Evolutionary conservation across 2,329 filamentous ascomycete species (phyloP).

Genomic region (Trichoderma oligosporum): DNA sequence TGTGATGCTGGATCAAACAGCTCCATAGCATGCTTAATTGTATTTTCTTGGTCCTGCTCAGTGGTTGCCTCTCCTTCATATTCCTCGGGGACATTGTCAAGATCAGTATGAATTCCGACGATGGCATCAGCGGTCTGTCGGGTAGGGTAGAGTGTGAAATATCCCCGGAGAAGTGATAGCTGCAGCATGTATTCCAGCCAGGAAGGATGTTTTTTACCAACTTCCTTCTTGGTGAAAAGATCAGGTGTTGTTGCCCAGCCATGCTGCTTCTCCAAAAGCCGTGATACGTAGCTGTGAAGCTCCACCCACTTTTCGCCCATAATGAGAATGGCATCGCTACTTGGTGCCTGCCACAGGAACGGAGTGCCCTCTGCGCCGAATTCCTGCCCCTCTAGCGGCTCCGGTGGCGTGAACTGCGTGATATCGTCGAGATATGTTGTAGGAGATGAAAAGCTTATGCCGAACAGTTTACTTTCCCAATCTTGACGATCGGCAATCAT

Average conservation of each 20-base stretch:
- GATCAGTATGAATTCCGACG: constrained; percentile 72
- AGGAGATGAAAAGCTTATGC: constrained; percentile 76
- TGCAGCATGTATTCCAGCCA: constrained; percentile 78
- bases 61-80: constrained; percentile 37
- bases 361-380: constrained; percentile 41
- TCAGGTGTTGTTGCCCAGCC: constrained; percentile 34
- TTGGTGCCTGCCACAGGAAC: constrained; percentile 83
- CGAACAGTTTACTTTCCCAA: constrained; percentile 59
- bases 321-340: constrained; percentile 75
- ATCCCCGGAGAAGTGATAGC: constrained; percentile 71
- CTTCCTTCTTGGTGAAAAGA: constrained; percentile 50
- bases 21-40: constrained; percentile 18
- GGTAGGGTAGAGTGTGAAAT: constrained; percentile 75
- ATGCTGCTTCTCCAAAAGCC: constrained; percentile 49
- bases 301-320: constrained; percentile 85
- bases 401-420: constrained; percentile 49
- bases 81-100: constrained; percentile 70
- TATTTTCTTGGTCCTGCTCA: constrained; percentile 29
- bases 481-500: constrained; percentile 39
- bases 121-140: constrained; percentile 52
- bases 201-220: constrained; percentile 66
- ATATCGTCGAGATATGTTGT: constrained; percentile 59
- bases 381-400: constrained; percentile 20
- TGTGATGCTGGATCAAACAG: constrained; percentile 43
- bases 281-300: constrained; percentile 73